These are phyloP conservation scores for Elsinoe batatas DNA, from an alignment of 2,329 filamentous ascomycete species.

Conservation along the genomic window DNA sequence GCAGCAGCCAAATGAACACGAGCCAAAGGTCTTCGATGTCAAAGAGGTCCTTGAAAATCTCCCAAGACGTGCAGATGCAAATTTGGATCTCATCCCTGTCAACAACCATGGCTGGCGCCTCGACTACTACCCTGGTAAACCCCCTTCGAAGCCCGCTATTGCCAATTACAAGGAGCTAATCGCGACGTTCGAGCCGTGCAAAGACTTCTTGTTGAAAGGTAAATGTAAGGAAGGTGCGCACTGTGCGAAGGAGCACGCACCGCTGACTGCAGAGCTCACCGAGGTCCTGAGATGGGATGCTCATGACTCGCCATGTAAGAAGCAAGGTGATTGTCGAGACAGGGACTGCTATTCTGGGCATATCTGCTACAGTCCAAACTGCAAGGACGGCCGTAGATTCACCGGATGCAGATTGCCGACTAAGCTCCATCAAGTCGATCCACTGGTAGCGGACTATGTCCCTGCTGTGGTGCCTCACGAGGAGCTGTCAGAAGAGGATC, in stretches of 20 bases:
- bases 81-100: constrained; percentile 32
- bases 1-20: not conserved
- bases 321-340: constrained; percentile 33
- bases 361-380: constrained; percentile 31
- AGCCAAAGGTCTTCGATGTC: not conserved
- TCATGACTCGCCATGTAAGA: constrained; percentile 34
- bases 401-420: constrained; percentile 18
- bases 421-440: constrained; percentile 14
- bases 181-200: constrained; percentile 28
- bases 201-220: constrained; percentile 35
- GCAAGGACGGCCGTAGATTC: constrained; percentile 21
- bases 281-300: constrained; percentile 38
- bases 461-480: constrained; percentile 5
- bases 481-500: constrained; percentile 9
- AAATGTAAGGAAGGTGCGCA: constrained; percentile 24
- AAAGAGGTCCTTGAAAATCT: constrained; percentile 15
- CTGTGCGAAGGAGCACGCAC: constrained; percentile 40
- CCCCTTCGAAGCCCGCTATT: constrained; percentile 33
- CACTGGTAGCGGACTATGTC: constrained; percentile 12
- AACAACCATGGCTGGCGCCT: constrained; percentile 41
- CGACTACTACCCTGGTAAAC: constrained; percentile 33
- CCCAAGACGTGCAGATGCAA: constrained; percentile 19
- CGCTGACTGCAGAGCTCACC: constrained; percentile 31
- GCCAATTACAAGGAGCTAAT: constrained; percentile 12
- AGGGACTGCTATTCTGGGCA: constrained; percentile 40